Evolutionary conservation across 495 filamentous ascomycete genomes (phyloP), one percentile per base, ranked within the genome.

Genomic region (Talaromyces ruber): DNA sequence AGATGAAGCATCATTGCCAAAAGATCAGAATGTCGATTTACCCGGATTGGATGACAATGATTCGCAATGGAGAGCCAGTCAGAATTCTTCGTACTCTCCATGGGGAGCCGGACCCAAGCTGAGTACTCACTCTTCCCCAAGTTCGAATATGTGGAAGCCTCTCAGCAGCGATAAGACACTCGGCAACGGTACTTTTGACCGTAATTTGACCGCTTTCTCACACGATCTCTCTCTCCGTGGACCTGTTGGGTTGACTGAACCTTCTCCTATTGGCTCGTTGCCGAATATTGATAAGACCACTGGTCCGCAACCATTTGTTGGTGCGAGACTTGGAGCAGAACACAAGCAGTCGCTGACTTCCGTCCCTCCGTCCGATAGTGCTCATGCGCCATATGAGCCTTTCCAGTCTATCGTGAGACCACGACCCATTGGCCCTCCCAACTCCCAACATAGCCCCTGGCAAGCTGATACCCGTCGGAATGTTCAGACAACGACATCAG

Each of bases 101-200:
- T 80, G 77, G 77, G 64, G 72, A n/a, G 56, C 73, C 7, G 72
- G 70, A 39, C 26, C 72, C 8, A 77, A 73, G 50, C 67, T 80
- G 45, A 63, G 66, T 11, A 55, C 66, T 9, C 65, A 69, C 9
- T 58, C 81, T 45, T 67, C 80, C 58, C 65, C 78, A 1, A 73
- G 82, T 26, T 78, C 82, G 56, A 91, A 88, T 66, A 84, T 88
- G 6, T 92, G 90, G 89, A 89, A 88, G 34, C 84, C 86, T n/a
- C 80, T 88, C 7, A 84, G 80, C 54, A 87, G 82, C 67, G 84
- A 89, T 65, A 83, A 84, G 61, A 84, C 82, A 22, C 78, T 92
- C 24, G 89, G 89, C 2, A 92, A 92, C 65, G 89, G 89, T n/a
- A 88, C 88, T 3, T 92, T 92, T 67, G 84, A 86, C 54, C 81